A percentile compares a stretch with the other conserved stretches of the same genome.
These are phyloP conservation scores for Pholiota microspora DNA, from an alignment of 768 basidiomycete genomes.

Conservation along the genomic window DNA sequence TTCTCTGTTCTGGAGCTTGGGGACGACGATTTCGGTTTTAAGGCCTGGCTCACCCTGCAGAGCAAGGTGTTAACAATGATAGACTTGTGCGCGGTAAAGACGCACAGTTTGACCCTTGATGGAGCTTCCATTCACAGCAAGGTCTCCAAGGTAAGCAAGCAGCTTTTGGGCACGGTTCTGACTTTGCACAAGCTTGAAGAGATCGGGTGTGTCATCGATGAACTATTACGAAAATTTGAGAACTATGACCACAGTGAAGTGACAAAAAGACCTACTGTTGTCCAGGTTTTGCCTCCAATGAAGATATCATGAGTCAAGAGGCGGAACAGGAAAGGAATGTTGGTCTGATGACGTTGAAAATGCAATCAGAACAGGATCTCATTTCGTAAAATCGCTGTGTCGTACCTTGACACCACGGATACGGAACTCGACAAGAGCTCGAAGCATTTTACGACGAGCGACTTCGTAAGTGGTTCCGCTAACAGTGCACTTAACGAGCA, in stretches of 20 bases:
- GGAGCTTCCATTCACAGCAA: conserved; percentile 96
- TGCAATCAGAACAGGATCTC: background rate
- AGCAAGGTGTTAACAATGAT: background rate
- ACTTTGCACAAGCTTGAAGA: conserved; percentile 96
- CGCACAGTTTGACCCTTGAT: conserved; percentile 88
- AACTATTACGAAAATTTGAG: conserved; percentile 50
- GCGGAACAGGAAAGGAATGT: conserved; percentile 99
- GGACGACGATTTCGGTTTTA: conserved; percentile 82
- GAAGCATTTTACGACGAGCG: conserved; percentile 97
- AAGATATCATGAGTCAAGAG: conserved; percentile 96
- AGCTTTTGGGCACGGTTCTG: conserved; percentile 99
- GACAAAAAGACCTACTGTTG: conserved; percentile 46
- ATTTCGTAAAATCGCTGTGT: background rate
- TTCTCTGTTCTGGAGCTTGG: conserved; percentile 74
- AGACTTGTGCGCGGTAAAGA: background rate
- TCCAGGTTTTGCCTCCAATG: conserved; percentile 97
- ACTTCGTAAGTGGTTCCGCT: conserved; percentile 98
- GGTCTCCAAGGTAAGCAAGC: conserved; percentile 93
- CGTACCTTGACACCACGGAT: conserved; percentile 97
- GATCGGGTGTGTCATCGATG: conserved; percentile 99
- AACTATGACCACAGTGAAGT: background rate
- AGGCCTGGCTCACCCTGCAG: conserved; percentile 90
- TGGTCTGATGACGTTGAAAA: conserved; percentile 63
- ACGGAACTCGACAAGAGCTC: conserved; percentile 99
- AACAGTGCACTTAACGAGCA: conserved; percentile 94